Evolutionary conservation across 116 monocot genomes (phyloP), one percentile per base, ranked within the genome.

Genomic region (Dioscorea cayenensis): DNA sequence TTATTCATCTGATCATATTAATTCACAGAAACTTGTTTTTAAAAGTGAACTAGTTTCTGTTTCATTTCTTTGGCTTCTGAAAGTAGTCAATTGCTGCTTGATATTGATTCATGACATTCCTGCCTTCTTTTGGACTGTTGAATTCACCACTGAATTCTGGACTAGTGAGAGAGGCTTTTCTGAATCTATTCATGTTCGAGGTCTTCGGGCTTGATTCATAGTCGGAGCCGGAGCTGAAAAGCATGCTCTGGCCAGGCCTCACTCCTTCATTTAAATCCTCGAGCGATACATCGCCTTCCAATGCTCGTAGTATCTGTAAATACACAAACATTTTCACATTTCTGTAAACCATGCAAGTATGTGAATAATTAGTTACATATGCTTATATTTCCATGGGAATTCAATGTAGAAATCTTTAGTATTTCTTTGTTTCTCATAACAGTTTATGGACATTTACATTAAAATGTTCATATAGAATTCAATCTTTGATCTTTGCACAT

Each of bases 241-340:
- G 43, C 52, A 65, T 64, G 79, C 86, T 90, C 51, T 84, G 82
- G 60, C 89, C 86, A 0, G 83, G 81, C 76, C 72, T 78, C 72
- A 79, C 50, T 22, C 83, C 83, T 55, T 90, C 83, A 35, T 79
- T 83, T 74, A 84, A 36, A 75, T 86, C 86, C n/a, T 89, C 89
- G 0, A 89, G 81, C 2, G 78, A 89, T 20, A 77, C 77, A 61
- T 88, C 84, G 17, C 85, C 88, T 29, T 82, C 88, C 49, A 89
- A 49, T 35, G 82, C 84, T 49, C 88, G 74, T n/a, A 82, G 82
- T 71, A 89, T 85, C 82, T 84, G 62, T 32, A 51, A 63, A 5
- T 16, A 16, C 2, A 14, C 2, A 1, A 11, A 1, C n/a, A 18
- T 0, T 43, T 43, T 43, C 12, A 43, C 43, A 43, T 43, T 43